A percentile compares a stretch with the other conserved stretches of the same genome.
Evolutionary conservation across 805 yeast genomes (phyloP).

Genomic region (Kazachstania taianensis): DNA sequence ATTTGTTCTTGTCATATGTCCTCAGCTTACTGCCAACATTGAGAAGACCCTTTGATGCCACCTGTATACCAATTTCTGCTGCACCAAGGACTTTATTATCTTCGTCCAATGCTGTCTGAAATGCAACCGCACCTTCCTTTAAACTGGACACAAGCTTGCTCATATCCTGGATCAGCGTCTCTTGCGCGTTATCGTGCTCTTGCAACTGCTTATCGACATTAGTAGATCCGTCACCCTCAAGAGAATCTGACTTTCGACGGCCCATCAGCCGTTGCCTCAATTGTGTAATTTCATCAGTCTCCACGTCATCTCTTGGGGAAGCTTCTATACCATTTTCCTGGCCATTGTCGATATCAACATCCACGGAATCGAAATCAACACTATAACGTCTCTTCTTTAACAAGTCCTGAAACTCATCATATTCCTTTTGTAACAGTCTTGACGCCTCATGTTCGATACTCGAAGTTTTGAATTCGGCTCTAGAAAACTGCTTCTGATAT

Average conservation of each 20-base stretch:
- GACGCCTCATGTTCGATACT: not conserved
- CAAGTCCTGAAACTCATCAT: conserved; percentile 11
- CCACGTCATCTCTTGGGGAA: conserved; percentile 12
- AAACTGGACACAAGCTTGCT: conserved; percentile 29
- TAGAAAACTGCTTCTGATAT: not conserved
- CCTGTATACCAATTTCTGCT: conserved; percentile 34
- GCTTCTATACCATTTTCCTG: not conserved
- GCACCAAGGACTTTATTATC: conserved; percentile 32
- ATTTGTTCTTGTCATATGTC: conserved; percentile 25
- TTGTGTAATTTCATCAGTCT: conserved; percentile 27
- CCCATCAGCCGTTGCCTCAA: conserved; percentile 28
- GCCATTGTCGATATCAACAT: not conserved
- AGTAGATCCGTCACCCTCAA: conserved; percentile 3
- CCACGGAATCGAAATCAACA: conserved; percentile 23
- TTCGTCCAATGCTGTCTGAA: conserved; percentile 31
- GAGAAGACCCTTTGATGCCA: conserved; percentile 30
- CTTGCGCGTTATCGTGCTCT: conserved; percentile 31
- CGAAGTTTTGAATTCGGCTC: not conserved
- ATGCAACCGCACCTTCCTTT: conserved; percentile 33
- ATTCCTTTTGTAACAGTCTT: conserved; percentile 6
- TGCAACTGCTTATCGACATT: conserved; percentile 30
- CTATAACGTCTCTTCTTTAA: conserved; percentile 20
- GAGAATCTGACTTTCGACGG: conserved; percentile 5
- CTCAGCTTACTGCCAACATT: conserved; percentile 25
- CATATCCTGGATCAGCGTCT: conserved; percentile 32